Base-by-base conservation (phyloP, 2,329 filamentous ascomycete genomes). In the Capronia coronata region DNA sequence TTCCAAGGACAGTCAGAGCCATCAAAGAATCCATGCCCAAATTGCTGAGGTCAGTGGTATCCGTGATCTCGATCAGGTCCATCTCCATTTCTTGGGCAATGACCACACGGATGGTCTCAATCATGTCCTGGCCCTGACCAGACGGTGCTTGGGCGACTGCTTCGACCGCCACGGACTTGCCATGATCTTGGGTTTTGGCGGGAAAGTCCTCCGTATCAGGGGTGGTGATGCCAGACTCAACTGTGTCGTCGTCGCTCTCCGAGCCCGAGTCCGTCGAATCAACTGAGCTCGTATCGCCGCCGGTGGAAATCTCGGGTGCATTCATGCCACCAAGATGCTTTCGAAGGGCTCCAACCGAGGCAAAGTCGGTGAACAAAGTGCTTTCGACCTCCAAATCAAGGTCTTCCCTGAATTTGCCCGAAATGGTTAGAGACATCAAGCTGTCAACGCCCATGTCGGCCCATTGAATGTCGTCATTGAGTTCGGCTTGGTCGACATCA, bases 371-470 rank as follows among this genome's bases (percentile, higher is more conserved):
- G 67, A 82, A 82, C 18, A 81, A 67, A 22, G 75, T 75, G 9
- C 77, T 78, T 48, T 75, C 73, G 48, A 81, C 74, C 45, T 80
- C 78, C 54, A 81, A 67, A 52, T 78, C 74, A 18, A 81, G 69
- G 39, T 81, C 78, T 61, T 82, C 78, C 34, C 78, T 75, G 66
- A 81, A 80, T 61, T 76, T 76, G 56, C 78, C 78, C 38, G 77
- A 79, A 56, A 81, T 78, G 22, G 77, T 80, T 49, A 82, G 62
- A 1, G 78, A 80, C 55, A 82, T 73, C 14, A 82, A 69, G 6
- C 78, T 82, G 64, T 82, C 78, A 25, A 82, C 77, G 51, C 78
- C 78, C 19, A 81, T 74, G 59, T 81, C 79, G 57, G 79, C 77
- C 57, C 81, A 82, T 43, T 76, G 75, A 45, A 78, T 72, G 46